phyloP scores from a whole-genome alignment of 164 flowering plant species.

The Protea cynaroides region DNA sequence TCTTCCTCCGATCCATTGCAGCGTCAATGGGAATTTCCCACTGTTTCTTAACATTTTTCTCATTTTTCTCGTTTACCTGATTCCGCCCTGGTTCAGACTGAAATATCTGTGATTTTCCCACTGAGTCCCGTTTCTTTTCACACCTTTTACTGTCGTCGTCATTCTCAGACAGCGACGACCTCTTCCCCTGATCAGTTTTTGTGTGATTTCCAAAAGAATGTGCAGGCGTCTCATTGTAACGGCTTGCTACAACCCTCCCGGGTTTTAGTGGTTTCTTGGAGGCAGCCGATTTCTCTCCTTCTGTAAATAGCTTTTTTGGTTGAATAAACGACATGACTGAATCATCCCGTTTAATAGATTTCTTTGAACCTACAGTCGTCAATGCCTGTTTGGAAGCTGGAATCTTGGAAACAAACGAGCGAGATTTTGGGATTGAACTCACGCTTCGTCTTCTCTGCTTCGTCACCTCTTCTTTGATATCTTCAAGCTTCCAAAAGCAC shows the following conservation, averaged over 20 bases:
- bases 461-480: conserved; percentile 45
- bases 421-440: conserved; percentile 52
- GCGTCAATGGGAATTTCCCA: conserved; percentile 60
- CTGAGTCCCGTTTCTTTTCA: conserved; percentile 40
- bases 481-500: conserved; percentile 55
- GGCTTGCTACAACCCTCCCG: conserved; percentile 63
- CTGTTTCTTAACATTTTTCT: conserved; percentile 39
- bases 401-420: conserved; percentile 23
- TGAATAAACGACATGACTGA: conserved; percentile 35
- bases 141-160: conserved; percentile 27
- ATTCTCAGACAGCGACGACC: conserved; percentile 47
- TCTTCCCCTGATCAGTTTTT: conserved; percentile 34
- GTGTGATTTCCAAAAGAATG: conserved; percentile 12
- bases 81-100: conserved; percentile 6
- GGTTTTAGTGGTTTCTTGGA: conserved; percentile 41
- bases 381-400: conserved; percentile 34
- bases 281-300: conserved; percentile 36
- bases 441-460: conserved; percentile 43
- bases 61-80: conserved; percentile 22
- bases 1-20: conserved; percentile 15
- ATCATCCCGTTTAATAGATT: conserved; percentile 43
- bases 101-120: conserved; percentile 14
- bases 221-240: conserved; percentile 41
- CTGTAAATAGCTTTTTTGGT: conserved; percentile 68
- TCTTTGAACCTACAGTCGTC: conserved; percentile 48